A percentile compares a stretch with the other conserved stretches of the same genome.
These are phyloP conservation scores for Zygosaccharomyces sapae DNA, from an alignment of 1,139 yeast species.

Conservation along the genomic window DNA sequence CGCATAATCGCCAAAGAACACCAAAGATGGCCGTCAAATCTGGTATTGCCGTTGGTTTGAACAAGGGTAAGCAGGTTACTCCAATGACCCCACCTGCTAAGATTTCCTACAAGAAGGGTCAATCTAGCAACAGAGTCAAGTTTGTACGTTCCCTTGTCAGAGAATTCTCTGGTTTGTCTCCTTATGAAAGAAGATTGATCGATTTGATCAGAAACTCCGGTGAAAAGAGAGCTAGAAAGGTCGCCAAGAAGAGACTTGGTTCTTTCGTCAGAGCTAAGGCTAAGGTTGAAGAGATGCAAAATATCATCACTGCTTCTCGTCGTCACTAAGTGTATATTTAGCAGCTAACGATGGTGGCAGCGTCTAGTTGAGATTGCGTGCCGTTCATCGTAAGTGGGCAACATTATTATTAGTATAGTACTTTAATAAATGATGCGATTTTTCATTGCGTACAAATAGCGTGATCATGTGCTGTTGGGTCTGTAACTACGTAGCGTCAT, in stretches of 20 bases:
- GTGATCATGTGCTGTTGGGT: neutral
- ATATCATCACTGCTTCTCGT: constrained; percentile 96
- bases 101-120: constrained; percentile 96
- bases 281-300: constrained; percentile 98
- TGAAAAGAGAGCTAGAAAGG: constrained; percentile 99
- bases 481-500: too few species aligned
- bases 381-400: constrained; percentile 1
- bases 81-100: constrained; percentile 91
- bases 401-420: constrained; percentile 2
- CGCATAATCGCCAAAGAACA: neutral
- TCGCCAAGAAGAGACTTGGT: constrained; percentile 99
- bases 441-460: neutral
- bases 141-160: constrained; percentile 94
- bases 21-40: constrained; percentile 34
- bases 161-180: constrained; percentile 98
- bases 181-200: constrained; percentile 99
- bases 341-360: constrained; percentile 3
- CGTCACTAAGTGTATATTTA: constrained; percentile 47
- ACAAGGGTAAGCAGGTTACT: constrained; percentile 98
- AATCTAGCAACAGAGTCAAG: constrained; percentile 89
- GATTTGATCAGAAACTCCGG: constrained; percentile 99
- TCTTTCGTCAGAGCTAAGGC: constrained; percentile 99
- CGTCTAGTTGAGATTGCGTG: neutral
- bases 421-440: constrained; percentile 3
- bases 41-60: constrained; percentile 90